Evolutionary conservation across 306 rosid genomes (phyloP), one percentile per base, ranked within the genome.

Genomic region (Senna siamea): DNA sequence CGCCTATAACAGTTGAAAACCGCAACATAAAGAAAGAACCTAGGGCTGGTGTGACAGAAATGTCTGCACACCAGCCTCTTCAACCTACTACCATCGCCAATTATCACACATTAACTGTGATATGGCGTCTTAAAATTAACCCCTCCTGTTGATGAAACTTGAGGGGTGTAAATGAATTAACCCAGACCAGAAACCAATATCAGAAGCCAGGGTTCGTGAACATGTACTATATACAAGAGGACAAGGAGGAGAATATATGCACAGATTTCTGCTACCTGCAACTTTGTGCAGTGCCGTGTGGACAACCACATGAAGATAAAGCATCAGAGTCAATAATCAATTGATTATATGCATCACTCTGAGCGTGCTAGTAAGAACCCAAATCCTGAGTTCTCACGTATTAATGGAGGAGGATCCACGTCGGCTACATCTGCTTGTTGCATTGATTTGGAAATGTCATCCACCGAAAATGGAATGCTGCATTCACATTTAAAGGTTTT

Each of bases 391-490:
- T 86, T 83, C 34, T 89, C 91, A 14, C 91, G 90, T 30, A 89
- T 89, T 79, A 86, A 85, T 0, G 91, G 86, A 19, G 93, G 93
- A 46, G 91, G 93, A 73, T 86, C 91, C 2, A 89, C 76, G 73
- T 89, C 93, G 1, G 86, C 82, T 34, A 86, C 73, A 19, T 86
- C 91, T 51, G 84, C 81, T 76, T 84, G 86, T 74, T 84, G 76
- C 88, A 89, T 86, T 37, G 93, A 82, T 85, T 89, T 89, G 55
- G 93, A 89, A 58, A 89, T 80, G 53, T 89, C 93, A 38, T 89
- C 91, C 77, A 89, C 91, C 6, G 93, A 80, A 84, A 89, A 89
- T 7, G 93, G 93, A 59, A 89, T 89, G 84, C 93, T 89, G 83
- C 81, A 73, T 64, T 32, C 35, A 60, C 23, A 52, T 46, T 70